These are phyloP conservation scores for Ceratocystis smalleyi DNA, from an alignment of 2,329 filamentous ascomycete genomes.

Conservation along the genomic window DNA sequence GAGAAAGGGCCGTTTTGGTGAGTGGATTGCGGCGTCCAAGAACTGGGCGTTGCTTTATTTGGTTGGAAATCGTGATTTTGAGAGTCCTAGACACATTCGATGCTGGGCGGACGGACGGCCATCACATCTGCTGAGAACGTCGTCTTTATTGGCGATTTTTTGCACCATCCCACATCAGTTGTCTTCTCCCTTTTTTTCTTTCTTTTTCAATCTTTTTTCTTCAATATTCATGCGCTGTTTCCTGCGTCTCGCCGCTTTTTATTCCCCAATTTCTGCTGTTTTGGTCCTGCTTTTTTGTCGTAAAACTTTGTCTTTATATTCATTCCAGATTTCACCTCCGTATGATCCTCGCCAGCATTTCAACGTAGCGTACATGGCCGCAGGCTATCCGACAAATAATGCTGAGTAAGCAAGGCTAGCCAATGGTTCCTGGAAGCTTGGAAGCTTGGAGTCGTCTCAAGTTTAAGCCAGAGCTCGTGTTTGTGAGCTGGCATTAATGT, in stretches of 20 bases:
- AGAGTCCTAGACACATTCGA: not conserved
- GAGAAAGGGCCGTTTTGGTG: not conserved
- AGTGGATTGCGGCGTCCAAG: not conserved
- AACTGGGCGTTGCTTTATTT: not conserved
- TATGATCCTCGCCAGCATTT: not conserved
- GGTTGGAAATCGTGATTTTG: not conserved
- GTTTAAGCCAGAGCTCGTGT: too few species aligned
- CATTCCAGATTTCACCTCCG: not conserved
- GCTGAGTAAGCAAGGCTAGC: constrained; percentile 8
- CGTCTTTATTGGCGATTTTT: not conserved
- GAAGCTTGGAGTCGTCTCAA: too few species aligned
- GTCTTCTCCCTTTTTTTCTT: not conserved
- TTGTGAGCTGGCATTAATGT: too few species aligned
- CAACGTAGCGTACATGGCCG: not conserved
- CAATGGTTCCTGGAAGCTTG: not conserved
- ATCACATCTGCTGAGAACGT: not conserved
- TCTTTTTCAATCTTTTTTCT: not conserved
- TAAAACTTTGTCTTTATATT: not conserved
- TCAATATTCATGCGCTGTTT: too few species aligned
- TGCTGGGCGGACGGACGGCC: not conserved
- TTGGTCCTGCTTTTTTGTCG: not conserved
- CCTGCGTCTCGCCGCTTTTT: not conserved
- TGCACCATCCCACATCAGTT: not conserved
- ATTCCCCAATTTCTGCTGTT: constrained; percentile 1
- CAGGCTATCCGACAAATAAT: not conserved